Conservation (phyloP, 164 flowering plant species). For the Buxus sempervirens region DNA sequence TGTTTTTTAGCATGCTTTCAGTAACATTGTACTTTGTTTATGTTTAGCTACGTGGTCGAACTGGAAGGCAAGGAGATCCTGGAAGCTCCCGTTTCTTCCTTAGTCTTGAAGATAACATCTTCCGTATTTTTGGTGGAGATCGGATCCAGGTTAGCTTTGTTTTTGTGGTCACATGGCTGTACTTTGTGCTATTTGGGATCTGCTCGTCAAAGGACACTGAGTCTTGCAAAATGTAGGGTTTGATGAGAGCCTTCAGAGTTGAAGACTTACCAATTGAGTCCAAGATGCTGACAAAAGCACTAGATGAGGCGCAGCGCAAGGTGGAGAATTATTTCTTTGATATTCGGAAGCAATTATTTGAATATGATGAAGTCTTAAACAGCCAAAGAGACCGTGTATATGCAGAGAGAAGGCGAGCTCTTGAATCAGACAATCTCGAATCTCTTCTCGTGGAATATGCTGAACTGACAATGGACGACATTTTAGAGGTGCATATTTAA, state of each 20-base stretch:
- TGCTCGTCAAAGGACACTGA: conserved; percentile 7
- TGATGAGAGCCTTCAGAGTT: conserved; percentile 97
- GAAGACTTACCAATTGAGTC: conserved; percentile 98
- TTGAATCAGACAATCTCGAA: conserved; percentile 77
- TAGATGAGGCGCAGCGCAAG: conserved; percentile 98
- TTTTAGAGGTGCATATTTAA: conserved; percentile 58
- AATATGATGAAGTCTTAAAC: conserved; percentile 93
- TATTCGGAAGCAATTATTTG: conserved; percentile 90
- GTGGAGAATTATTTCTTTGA: conserved; percentile 98
- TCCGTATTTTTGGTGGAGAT: conserved; percentile 95
- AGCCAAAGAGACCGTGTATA: conserved; percentile 99
- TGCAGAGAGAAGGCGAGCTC: conserved; percentile 95
- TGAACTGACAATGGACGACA: conserved; percentile 97
- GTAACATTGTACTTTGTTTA: conserved; percentile 4
- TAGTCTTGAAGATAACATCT: conserved; percentile 97
- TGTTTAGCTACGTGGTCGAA: conserved; percentile 87
- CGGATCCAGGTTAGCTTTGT: conserved; percentile 69
- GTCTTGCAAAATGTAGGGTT: conserved; percentile 50
- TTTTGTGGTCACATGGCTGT: background rate
- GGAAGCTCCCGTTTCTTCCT: conserved; percentile 96
- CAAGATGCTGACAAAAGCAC: conserved; percentile 90
- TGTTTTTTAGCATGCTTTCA: background rate
- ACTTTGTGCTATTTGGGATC: background rate
- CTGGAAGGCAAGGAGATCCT: conserved; percentile 99
- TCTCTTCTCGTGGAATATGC: conserved; percentile 92